A percentile compares a stretch with the other conserved stretches of the same genome.
Evolutionary conservation across 2,329 filamentous ascomycete species (phyloP).

Genomic region (Cercospora citrullina): DNA sequence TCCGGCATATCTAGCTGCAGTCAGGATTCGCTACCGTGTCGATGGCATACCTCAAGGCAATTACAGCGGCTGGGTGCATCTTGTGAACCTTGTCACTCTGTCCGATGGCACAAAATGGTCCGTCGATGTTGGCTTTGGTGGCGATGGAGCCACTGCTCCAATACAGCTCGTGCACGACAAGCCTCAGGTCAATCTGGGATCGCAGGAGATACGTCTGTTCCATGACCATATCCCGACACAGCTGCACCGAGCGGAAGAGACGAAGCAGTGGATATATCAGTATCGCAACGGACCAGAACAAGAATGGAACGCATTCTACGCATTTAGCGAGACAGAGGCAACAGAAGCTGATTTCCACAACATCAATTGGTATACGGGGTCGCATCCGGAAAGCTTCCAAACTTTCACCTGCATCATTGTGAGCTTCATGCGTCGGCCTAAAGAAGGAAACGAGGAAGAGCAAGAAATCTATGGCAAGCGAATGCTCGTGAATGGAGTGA

Average conservation of each 20-base stretch:
- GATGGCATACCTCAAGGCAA: conserved; percentile 28
- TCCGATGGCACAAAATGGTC: conserved; percentile 52
- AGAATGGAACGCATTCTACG: conserved; percentile 63
- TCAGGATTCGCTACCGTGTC: conserved; percentile 31
- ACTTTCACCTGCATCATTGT: conserved; percentile 54
- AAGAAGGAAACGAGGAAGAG: conserved; percentile 18
- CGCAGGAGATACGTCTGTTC: conserved; percentile 29
- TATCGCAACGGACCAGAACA: conserved; percentile 40
- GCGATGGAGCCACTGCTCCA: conserved; percentile 60
- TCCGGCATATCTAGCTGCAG: conserved; percentile 42
- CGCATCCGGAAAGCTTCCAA: conserved; percentile 52
- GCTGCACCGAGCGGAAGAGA: conserved; percentile 27
- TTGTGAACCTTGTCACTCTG: conserved; percentile 49
- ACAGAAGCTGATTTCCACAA: conserved; percentile 59
- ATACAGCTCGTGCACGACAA: conserved; percentile 56
- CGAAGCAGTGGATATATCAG: conserved; percentile 49
- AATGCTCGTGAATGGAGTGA: conserved; percentile 45
- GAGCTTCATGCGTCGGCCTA: conserved; percentile 45
- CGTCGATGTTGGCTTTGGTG: conserved; percentile 66
- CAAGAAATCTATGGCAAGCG: conserved; percentile 41
- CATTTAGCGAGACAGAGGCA: conserved; percentile 66
- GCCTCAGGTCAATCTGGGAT: conserved; percentile 35
- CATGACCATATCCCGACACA: conserved; percentile 31
- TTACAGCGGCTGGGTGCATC: conserved; percentile 38
- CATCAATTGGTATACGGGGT: conserved; percentile 59